phyloP scores from a whole-genome alignment of 257 asterid species.

The Petrea volubilis region DNA sequence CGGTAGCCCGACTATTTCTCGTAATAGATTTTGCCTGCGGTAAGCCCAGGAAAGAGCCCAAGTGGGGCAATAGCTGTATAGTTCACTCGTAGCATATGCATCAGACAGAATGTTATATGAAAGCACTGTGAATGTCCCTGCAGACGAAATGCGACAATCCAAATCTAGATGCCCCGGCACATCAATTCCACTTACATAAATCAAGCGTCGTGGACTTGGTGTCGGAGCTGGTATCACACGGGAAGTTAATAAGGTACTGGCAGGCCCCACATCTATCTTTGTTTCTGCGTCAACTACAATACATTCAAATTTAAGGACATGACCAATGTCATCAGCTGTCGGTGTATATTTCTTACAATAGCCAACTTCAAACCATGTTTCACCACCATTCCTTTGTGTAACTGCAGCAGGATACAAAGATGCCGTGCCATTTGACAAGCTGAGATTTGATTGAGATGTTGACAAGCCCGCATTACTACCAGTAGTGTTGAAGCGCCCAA shows the following conservation, averaged over 20 bases:
- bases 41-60: constrained; percentile 99
- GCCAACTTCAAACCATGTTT: constrained; percentile 97
- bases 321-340: constrained; percentile 87
- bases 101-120: constrained; percentile 91
- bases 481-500: constrained; percentile 73
- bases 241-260: constrained; percentile 67
- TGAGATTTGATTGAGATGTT: constrained; percentile 60
- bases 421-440: constrained; percentile 58
- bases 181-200: constrained; percentile 69
- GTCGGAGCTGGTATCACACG: constrained; percentile 98
- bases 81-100: constrained; percentile 68
- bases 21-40: constrained; percentile 86
- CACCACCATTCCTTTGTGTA: constrained; percentile 80
- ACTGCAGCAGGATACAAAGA: constrained; percentile 74
- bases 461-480: constrained; percentile 56
- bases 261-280: constrained; percentile 61
- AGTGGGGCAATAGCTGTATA: constrained; percentile 83
- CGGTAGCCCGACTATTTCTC: constrained; percentile 92
- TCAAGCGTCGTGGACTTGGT: constrained; percentile 84
- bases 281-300: constrained; percentile 73
- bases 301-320: constrained; percentile 89
- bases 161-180: constrained; percentile 58
- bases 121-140: constrained; percentile 90
- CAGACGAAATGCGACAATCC: constrained; percentile 54
- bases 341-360: constrained; percentile 86